Evolutionary conservation across 208 protist genomes (phyloP).

Genomic region (Lotmaria passim): DNA sequence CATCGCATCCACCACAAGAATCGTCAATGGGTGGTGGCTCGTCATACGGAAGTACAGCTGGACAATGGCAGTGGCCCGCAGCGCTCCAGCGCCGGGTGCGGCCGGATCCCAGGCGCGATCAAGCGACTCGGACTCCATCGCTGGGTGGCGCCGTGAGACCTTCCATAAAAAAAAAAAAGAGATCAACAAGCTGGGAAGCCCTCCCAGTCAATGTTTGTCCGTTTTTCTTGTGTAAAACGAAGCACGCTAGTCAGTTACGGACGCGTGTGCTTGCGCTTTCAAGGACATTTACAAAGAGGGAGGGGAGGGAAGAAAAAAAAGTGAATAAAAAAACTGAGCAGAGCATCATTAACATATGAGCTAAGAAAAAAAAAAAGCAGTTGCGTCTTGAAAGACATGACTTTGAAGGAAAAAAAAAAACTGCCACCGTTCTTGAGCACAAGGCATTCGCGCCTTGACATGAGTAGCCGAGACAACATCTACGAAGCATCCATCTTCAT

Average conservation of each 20-base stretch:
- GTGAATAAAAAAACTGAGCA: too few species aligned
- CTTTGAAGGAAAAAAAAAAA: not conserved
- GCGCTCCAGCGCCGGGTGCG: conserved; percentile 71
- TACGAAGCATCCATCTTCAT: too few species aligned
- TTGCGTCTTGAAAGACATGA: too few species aligned
- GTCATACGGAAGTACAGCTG: conserved; percentile 88
- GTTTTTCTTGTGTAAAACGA: not conserved
- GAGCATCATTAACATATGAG: too few species aligned
- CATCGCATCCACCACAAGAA: conserved; percentile 77
- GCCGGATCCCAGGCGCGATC: conserved; percentile 59
- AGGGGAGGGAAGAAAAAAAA: too few species aligned
- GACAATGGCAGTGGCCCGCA: conserved; percentile 61
- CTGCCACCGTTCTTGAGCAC: too few species aligned
- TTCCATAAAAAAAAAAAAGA: not conserved
- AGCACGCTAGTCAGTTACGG: too few species aligned
- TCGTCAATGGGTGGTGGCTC: conserved; percentile 55
- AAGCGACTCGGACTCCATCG: conserved; percentile 20
- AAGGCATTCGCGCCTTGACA: too few species aligned
- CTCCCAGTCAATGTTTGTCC: not conserved
- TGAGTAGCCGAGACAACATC: too few species aligned
- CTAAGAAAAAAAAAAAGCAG: not conserved
- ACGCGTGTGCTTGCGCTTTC: too few species aligned
- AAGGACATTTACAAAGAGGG: too few species aligned
- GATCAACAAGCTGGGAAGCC: not conserved
- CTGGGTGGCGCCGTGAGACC: not conserved